Conservation (phyloP, 805 yeast species). For the Kazachstania bromeliacearum region DNA sequence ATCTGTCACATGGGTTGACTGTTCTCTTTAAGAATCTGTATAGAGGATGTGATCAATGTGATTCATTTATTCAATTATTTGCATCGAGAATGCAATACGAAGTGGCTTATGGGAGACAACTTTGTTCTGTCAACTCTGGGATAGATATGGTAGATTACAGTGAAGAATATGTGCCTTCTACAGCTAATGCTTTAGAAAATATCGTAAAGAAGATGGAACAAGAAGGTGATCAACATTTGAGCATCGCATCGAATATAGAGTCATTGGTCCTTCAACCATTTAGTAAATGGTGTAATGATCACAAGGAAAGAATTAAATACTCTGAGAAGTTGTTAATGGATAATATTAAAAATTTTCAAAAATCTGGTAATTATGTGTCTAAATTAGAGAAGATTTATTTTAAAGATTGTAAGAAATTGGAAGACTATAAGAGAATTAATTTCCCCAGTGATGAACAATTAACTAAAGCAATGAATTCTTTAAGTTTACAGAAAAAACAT, state of each 20-base stretch:
- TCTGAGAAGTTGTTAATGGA: slow-evolving; percentile 45
- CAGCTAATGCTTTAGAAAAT: slow-evolving; percentile 36
- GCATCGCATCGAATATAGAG: slow-evolving; percentile 53
- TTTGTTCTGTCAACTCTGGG: slow-evolving; percentile 26
- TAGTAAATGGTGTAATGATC: slow-evolving; percentile 64
- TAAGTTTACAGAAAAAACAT: slow-evolving; percentile 18
- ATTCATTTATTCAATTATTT: slow-evolving; percentile 56
- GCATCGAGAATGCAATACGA: slow-evolving; percentile 67
- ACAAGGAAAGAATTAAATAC: slow-evolving; percentile 53
- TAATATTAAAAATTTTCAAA: slow-evolving; percentile 45
- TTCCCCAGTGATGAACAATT: slow-evolving; percentile 17
- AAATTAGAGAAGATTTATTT: slow-evolving; percentile 58
- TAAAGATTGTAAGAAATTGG: slow-evolving; percentile 66
- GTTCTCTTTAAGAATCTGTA: slow-evolving; percentile 43
- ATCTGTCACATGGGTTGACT: slow-evolving; percentile 46
- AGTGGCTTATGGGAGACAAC: slow-evolving; percentile 48
- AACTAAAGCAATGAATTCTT: slow-evolving; percentile 15
- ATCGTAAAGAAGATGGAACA: slow-evolving; percentile 45
- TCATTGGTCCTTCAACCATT: slow-evolving; percentile 60
- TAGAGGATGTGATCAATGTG: slow-evolving; percentile 62
- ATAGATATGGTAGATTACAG: slow-evolving; percentile 10
- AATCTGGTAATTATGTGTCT: slow-evolving; percentile 37
- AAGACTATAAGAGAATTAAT: slow-evolving; percentile 38
- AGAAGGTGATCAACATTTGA: slow-evolving; percentile 54
- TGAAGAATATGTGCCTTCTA: slow-evolving; percentile 29